These are phyloP conservation scores for Eimeria tenella DNA, from an alignment of 169 alveolate species.

Conservation along the genomic window DNA sequence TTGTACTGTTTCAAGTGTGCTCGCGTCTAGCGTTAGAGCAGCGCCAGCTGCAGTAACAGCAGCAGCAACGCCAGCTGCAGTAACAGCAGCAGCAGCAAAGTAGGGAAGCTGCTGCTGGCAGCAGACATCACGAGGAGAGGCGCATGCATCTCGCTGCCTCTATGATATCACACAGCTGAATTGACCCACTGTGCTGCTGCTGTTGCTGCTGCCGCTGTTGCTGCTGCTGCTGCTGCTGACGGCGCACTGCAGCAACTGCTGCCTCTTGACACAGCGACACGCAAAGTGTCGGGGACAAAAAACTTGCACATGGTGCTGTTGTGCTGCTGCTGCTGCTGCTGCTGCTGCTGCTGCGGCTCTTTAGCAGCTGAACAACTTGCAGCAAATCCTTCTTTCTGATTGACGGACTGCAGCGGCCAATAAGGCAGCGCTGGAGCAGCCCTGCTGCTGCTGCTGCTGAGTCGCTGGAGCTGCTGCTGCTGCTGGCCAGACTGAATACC, in stretches of 20 bases:
- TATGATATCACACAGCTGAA: constrained; percentile 10
- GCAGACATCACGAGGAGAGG: background rate
- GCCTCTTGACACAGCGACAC: constrained; percentile 53
- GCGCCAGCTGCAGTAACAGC: background rate
- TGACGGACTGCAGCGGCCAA: constrained; percentile 50
- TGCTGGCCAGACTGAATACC: background rate
- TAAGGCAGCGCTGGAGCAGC: constrained; percentile 54
- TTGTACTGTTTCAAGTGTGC: too few species aligned
- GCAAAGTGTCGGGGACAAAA: background rate
- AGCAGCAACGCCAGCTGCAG: background rate
- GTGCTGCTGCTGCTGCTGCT: constrained; percentile 20
- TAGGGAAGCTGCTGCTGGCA: background rate
- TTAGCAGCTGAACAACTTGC: background rate
- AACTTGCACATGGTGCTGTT: background rate
- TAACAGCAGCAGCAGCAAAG: background rate
- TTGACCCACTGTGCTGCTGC: constrained; percentile 11
- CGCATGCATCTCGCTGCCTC: constrained; percentile 34
- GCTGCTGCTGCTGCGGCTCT: constrained; percentile 20
- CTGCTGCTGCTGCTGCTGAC: background rate
- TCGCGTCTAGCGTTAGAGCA: background rate
- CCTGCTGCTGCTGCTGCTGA: constrained; percentile 28
- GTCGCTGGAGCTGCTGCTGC: constrained; percentile 2
- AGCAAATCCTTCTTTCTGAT: background rate
- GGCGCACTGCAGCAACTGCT: constrained; percentile 50
- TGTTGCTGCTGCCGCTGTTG: background rate